Base-by-base conservation (phyloP, 2,329 filamentous ascomycete species). In the Phoma sp. region DNA sequence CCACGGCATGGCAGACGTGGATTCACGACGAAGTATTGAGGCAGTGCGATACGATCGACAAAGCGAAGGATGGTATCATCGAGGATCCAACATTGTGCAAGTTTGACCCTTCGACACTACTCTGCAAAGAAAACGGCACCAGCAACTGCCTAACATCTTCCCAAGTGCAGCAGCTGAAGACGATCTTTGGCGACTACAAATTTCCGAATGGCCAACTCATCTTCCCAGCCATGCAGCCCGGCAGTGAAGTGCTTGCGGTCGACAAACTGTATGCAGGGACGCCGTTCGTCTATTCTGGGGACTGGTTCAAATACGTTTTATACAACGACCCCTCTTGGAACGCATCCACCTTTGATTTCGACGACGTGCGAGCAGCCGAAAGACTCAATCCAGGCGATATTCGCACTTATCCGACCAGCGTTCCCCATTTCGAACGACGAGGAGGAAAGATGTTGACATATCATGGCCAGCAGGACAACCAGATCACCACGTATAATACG, bases 11-110 rank as follows among this genome's bases (percentile, higher is more conserved):
- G 69, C 57, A 65, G 28, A 61, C 60, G 1, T 60, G 62, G 50
- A 77, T 81, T 15, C 76, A 80, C 55, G 60, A 74, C 7, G 75
- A 78, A 45, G 70, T 81, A n/a, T 57, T 83, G 15, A 63, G 65
- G 1, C 80, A 83, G 60, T 84, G 81, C 61, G 81, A 83, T 61
- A 64, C 62, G 1, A 66, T 81, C 11, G 81, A 83, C 57, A 77
- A 77, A 7, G 77, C 78, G 4, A 55, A 69, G 12, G 82, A 84
- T 60, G 78, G 78, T 4, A 77, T 82, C 36, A 72, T 81, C 45
- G 77, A 77, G 53, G 76, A 80, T 57, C 74, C 79, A 0, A 66
- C 64, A 2, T 63, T 76, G 5, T 70, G 66, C 52, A 65, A 42
- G 69, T 79, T 71, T 49, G 66, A 42, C 7, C 76, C 78, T 14